Evolutionary conservation across 1,284 basidiomycete genomes (phyloP).

Genomic region (Ganoderma boninense): DNA sequence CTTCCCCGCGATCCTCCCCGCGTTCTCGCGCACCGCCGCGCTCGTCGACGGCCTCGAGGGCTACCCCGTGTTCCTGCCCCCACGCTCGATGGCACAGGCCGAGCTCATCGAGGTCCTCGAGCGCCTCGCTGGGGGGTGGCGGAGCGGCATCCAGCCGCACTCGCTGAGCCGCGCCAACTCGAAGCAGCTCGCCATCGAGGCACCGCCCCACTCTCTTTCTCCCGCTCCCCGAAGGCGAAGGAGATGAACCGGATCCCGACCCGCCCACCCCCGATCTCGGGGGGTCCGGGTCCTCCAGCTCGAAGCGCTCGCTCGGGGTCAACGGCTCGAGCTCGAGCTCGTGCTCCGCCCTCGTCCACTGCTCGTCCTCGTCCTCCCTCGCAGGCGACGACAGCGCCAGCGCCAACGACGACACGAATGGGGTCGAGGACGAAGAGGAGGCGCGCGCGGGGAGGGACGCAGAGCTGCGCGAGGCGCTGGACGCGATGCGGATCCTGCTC

Average conservation of each 20-base stretch:
- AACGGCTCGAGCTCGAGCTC: constrained; percentile 24
- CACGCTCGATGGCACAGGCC: constrained; percentile 85
- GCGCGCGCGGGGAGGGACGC: constrained; percentile 18
- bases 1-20: constrained; percentile 63
- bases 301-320: background rate
- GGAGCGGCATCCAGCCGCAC: constrained; percentile 63
- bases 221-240: constrained; percentile 36
- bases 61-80: constrained; percentile 84
- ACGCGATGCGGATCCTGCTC: constrained; percentile 72
- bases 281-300: background rate
- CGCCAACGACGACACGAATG: no score
- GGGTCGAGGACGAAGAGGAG: background rate
- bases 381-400: no score
- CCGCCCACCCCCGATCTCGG: constrained; percentile 35
- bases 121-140: constrained; percentile 77
- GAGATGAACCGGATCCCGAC: constrained; percentile 35
- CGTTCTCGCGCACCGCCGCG: constrained; percentile 68
- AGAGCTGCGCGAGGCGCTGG: constrained; percentile 56
- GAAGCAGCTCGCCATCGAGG: constrained; percentile 54
- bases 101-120: constrained; percentile 85
- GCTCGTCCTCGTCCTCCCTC: background rate
- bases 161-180: constrained; percentile 50
- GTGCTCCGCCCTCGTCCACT: constrained; percentile 6
- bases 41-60: constrained; percentile 83
- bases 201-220: constrained; percentile 36